Evolutionary conservation across 176 grass and related monocot genomes (phyloP).

Genomic region (Carex kokanica): DNA sequence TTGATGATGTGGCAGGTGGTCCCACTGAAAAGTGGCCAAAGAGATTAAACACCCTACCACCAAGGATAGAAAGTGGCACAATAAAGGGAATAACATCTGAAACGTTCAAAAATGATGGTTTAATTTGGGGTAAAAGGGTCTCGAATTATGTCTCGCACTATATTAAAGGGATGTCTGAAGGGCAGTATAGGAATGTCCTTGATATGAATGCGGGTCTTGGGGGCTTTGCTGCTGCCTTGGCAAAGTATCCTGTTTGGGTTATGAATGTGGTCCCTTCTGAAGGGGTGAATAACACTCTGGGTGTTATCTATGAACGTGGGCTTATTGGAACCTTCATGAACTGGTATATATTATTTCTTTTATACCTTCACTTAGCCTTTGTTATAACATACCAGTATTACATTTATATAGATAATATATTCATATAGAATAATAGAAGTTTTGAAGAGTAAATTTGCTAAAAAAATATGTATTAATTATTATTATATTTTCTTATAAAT

Average conservation of each 20-base stretch:
- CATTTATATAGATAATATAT: not conserved
- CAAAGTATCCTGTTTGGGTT: conserved; percentile 86
- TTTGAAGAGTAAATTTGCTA: conserved; percentile 6
- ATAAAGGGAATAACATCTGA: conserved; percentile 43
- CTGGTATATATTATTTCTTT: conserved; percentile 44
- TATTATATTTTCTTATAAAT: not conserved
- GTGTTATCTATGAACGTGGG: conserved; percentile 79
- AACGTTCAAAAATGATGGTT: conserved; percentile 44
- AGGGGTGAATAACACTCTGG: conserved; percentile 58
- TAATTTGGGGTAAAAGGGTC: conserved; percentile 62
- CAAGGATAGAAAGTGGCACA: conserved; percentile 56
- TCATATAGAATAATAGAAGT: not conserved
- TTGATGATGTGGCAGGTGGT: conserved; percentile 41
- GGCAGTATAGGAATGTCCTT: conserved; percentile 83
- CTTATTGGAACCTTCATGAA: conserved; percentile 87
- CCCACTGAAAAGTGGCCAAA: conserved; percentile 67
- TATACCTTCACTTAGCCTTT: not conserved
- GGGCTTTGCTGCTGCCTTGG: conserved; percentile 72
- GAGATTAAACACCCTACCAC: conserved; percentile 54
- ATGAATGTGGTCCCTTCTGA: conserved; percentile 91
- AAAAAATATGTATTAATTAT: not conserved
- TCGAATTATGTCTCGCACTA: conserved; percentile 40
- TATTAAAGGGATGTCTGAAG: conserved; percentile 41
- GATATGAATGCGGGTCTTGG: conserved; percentile 92
- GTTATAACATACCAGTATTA: not conserved